phyloP scores from a whole-genome alignment of 2,329 filamentous ascomycete species.

The Aureobasidium sp. region DNA sequence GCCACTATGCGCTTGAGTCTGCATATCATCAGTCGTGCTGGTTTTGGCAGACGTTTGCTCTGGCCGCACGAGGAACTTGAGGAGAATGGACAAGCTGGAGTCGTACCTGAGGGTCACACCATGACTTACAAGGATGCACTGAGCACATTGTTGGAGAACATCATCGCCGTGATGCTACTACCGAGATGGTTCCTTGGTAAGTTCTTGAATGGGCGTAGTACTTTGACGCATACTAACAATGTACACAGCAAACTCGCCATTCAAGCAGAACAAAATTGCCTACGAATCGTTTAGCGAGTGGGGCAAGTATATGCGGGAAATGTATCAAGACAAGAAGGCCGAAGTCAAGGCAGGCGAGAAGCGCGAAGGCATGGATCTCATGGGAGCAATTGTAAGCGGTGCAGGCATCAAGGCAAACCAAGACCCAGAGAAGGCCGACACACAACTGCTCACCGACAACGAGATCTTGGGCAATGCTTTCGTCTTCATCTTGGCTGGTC shows the following conservation, averaged over 20 bases:
- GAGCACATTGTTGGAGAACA: conserved; percentile 54
- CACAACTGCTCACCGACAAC: conserved; percentile 46
- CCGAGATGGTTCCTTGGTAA: conserved; percentile 51
- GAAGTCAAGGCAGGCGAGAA: conserved; percentile 35
- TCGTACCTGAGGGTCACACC: conserved; percentile 45
- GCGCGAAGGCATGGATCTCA: conserved; percentile 48
- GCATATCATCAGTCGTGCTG: conserved; percentile 59
- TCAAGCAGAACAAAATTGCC: conserved; percentile 46
- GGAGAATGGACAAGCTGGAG: conserved; percentile 18
- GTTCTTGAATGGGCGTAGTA: conserved; percentile 17
- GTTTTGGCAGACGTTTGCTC: conserved; percentile 55
- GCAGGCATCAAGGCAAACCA: conserved; percentile 30
- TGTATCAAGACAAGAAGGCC: conserved; percentile 56
- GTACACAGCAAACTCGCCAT: conserved; percentile 39
- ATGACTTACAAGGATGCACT: conserved; percentile 62
- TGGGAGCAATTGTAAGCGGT: conserved; percentile 47
- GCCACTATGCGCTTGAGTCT: conserved; percentile 60
- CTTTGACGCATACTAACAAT: neutral
- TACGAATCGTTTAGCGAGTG: conserved; percentile 56
- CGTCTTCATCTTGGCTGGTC: conserved; percentile 60
- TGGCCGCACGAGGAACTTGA: conserved; percentile 51
- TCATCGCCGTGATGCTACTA: conserved; percentile 55
- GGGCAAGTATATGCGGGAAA: conserved; percentile 61
- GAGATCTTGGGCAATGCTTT: conserved; percentile 68
- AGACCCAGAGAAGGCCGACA: conserved; percentile 37